phyloP scores from a whole-genome alignment of 768 basidiomycete species.

The Mycena metata region DNA sequence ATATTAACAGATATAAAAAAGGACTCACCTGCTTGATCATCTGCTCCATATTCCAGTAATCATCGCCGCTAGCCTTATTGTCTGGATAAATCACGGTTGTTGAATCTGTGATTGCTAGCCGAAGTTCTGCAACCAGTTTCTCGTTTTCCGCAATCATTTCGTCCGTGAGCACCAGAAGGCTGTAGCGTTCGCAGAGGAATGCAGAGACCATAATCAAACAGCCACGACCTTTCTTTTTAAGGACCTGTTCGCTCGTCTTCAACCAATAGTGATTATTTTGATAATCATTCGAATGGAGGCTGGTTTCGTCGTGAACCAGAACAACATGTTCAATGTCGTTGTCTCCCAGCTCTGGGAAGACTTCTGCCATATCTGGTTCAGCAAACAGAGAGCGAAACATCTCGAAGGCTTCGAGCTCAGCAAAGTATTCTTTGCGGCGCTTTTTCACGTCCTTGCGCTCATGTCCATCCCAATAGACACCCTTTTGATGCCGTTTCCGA shows the following conservation, averaged over 20 bases:
- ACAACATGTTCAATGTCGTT: no score
- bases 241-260: conserved; percentile 31
- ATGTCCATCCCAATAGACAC: conserved; percentile 12
- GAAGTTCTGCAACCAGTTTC: conserved; percentile 14
- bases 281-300: conserved; percentile 6
- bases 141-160: conserved; percentile 15
- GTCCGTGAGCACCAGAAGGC: conserved; percentile 23
- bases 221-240: conserved; percentile 40
- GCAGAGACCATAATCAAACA: no score
- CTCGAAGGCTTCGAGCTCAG: background rate
- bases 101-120: conserved; percentile 6
- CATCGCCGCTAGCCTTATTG: conserved; percentile 25
- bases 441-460: conserved; percentile 13
- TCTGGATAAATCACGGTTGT: conserved; percentile 20
- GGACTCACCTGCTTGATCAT: conserved; percentile 31
- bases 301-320: background rate
- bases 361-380: no score
- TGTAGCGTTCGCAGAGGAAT: conserved; percentile 29
- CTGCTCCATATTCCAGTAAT: no score
- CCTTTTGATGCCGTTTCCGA: background rate
- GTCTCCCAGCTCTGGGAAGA: no score
- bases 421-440: conserved; percentile 2
- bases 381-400: background rate
- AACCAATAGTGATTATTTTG: conserved; percentile 30
- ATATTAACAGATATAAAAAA: no score